These are phyloP conservation scores for Citrus cavaleriei DNA, from an alignment of 345 rosid genomes.

Conservation along the genomic window DNA sequence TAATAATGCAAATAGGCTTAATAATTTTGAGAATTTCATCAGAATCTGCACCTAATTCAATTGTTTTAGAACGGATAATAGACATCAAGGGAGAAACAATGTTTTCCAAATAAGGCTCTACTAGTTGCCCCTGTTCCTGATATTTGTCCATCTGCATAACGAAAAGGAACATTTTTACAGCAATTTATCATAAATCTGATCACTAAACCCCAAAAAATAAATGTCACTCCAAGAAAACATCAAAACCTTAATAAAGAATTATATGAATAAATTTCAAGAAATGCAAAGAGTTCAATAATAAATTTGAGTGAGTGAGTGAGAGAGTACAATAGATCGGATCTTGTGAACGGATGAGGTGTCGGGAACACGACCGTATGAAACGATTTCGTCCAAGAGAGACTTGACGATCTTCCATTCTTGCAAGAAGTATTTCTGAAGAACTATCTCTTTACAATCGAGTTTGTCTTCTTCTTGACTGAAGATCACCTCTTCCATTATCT, in stretches of 20 bases:
- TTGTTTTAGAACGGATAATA: slow-evolving; percentile 53
- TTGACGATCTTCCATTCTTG: slow-evolving; percentile 85
- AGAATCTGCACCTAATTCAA: slow-evolving; percentile 45
- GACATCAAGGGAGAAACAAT: slow-evolving; percentile 81
- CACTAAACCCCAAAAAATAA: neutral
- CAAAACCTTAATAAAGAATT: neutral
- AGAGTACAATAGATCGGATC: slow-evolving; percentile 75
- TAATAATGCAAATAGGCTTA: slow-evolving; percentile 76
- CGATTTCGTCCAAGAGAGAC: slow-evolving; percentile 63
- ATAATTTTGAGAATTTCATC: slow-evolving; percentile 55
- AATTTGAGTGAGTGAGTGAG: neutral
- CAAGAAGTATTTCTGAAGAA: slow-evolving; percentile 75
- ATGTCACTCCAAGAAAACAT: neutral
- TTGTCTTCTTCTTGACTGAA: slow-evolving; percentile 63
- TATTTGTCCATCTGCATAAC: slow-evolving; percentile 76
- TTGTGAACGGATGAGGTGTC: slow-evolving; percentile 59
- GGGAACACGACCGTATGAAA: slow-evolving; percentile 56
- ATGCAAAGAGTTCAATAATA: neutral
- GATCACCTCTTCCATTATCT: slow-evolving; percentile 17
- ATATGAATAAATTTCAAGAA: neutral
- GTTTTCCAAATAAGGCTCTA: slow-evolving; percentile 89
- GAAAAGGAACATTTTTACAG: neutral
- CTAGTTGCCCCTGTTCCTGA: slow-evolving; percentile 82
- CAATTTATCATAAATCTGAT: neutral
- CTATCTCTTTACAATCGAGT: slow-evolving; percentile 64